Base-by-base conservation (phyloP, 371 early-diverging fungal species). In the Mortierella sp. region DNA sequence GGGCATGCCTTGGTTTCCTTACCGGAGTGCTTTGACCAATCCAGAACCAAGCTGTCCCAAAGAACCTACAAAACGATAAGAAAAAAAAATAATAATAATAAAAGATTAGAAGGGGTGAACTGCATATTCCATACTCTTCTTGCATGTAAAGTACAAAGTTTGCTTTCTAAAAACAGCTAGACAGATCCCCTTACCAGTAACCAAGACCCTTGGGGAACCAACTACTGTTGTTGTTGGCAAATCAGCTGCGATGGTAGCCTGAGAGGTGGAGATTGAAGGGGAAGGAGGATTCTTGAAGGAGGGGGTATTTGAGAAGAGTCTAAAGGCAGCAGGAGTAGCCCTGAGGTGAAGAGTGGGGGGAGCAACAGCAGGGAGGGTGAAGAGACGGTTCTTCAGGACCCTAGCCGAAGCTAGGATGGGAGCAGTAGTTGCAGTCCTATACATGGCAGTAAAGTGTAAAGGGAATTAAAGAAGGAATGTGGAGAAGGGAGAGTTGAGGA, bases 41-140 rank as follows among this genome's bases (percentile, higher is more conserved):
- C 86, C 88, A 45, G 87, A 83, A n/a, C 89, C 89, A 45, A 89
- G 86, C 73, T 89, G 89, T 13, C 89, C 89, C 34, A 88, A 82
- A 40, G 83, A 80, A 53, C 83, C 83, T 82, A 45, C 6, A 34
- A n/a, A n/a, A 23, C 0, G 12, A 43, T 58, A 56, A 15, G 31
- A 9, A 23, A 72, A 43, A 2, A 28, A 59, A 9, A 51, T 26
- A 51, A 23, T 5, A 8, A 17, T 47, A 13, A 47, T 19, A 13
- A 19, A 13, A 47, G 22, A 47, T 13, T 13, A 17, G 17, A 19
- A 47, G 13, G 43, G 26, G 35, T 35, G 19, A 37, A 13, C 13
- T 45, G 45, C 19, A 19, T 13, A 37, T 37, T 37, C 13, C 40
- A n/a, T n/a, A n/a, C n/a, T n/a, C 40, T 13, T 45, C 42, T 29